phyloP scores from a whole-genome alignment of 140 eudicot genomes.

The Cichorium intybus region DNA sequence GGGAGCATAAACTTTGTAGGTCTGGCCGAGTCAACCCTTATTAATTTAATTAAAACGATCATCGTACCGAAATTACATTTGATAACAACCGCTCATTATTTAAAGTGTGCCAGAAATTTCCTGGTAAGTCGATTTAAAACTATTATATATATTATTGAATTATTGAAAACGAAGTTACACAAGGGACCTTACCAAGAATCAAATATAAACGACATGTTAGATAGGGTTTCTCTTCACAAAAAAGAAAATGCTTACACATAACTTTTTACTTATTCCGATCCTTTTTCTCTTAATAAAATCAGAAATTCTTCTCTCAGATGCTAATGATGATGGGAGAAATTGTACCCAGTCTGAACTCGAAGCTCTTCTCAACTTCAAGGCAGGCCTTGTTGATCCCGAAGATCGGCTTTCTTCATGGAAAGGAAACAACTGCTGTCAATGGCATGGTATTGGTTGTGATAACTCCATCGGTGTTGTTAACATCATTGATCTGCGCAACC shows the following conservation, averaged over 20 bases:
- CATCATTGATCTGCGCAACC: conserved; percentile 39
- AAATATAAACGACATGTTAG: not conserved
- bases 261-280: not conserved
- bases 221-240: not conserved
- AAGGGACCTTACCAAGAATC: not conserved
- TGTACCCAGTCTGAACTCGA: conserved; percentile 31
- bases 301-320: not conserved
- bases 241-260: not conserved
- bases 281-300: not conserved
- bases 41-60: not conserved
- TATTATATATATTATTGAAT: too few species aligned
- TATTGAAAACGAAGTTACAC: not conserved
- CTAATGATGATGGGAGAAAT: not conserved
- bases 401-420: conserved; percentile 48
- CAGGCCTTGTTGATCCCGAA: conserved; percentile 42
- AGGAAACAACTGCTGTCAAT: conserved; percentile 39
- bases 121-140: not conserved
- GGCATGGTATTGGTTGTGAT: conserved; percentile 45
- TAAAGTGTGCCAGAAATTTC: not conserved
- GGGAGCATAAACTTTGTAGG: not conserved
- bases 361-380: conserved; percentile 40
- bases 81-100: conserved; percentile 4
- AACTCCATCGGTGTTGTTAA: conserved; percentile 34
- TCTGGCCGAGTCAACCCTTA: not conserved
- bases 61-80: not conserved